A percentile compares a stretch with the other conserved stretches of the same genome.
phyloP scores from a whole-genome alignment of 2,329 filamentous ascomycete species.

The Alternaria solani region DNA sequence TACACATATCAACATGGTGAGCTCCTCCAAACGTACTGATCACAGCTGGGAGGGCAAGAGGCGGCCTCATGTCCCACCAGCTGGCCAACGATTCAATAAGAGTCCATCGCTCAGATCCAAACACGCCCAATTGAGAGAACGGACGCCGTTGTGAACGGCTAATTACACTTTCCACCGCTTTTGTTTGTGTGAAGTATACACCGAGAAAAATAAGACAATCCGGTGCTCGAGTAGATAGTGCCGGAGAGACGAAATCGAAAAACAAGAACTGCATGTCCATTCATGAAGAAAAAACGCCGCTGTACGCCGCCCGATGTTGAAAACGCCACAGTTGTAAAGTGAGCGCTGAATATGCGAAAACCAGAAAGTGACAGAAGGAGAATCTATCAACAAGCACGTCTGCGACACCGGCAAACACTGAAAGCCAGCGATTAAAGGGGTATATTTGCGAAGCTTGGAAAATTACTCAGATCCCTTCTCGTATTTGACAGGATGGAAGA shows the following conservation, averaged over 20 bases:
- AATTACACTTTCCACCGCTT: slow-evolving; percentile 40
- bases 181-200: slow-evolving; percentile 35
- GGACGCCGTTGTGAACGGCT: slow-evolving; percentile 29
- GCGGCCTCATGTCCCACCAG: background rate
- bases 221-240: slow-evolving; percentile 16
- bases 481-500: slow-evolving; percentile 60
- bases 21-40: slow-evolving; percentile 4
- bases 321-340: slow-evolving; percentile 18
- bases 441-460: slow-evolving; percentile 26
- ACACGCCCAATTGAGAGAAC: slow-evolving; percentile 19
- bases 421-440: slow-evolving; percentile 34
- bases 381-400: slow-evolving; percentile 34
- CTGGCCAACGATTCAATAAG: slow-evolving; percentile 6
- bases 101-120: slow-evolving; percentile 11
- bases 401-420: slow-evolving; percentile 25
- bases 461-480: slow-evolving; percentile 52
- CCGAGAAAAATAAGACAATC: slow-evolving; percentile 13
- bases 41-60: background rate
- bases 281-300: slow-evolving; percentile 32
- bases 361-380: slow-evolving; percentile 19
- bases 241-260: slow-evolving; percentile 17
- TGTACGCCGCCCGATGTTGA: slow-evolving; percentile 46
- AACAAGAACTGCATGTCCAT: slow-evolving; percentile 11
- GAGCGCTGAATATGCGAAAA: slow-evolving; percentile 37
- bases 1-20: slow-evolving; percentile 32